phyloP scores from a whole-genome alignment of 169 alveolate genomes.

The Plasmodium chabaudi region DNA sequence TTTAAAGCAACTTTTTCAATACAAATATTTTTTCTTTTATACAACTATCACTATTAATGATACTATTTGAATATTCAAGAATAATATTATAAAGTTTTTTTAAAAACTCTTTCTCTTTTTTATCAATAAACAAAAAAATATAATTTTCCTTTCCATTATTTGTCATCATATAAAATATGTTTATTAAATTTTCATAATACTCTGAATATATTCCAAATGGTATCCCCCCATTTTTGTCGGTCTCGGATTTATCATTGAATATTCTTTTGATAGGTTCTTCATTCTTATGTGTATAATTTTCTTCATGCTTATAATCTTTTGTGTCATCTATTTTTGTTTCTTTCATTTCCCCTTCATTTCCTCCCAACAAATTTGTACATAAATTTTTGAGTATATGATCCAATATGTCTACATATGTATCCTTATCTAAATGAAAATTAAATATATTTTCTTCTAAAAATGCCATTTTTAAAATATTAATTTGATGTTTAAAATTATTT shows the following conservation, averaged over 20 bases:
- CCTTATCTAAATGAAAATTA: conserved; percentile 56
- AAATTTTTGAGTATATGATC: conserved; percentile 30
- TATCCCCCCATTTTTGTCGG: not conserved
- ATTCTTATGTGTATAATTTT: too few relatives aligned
- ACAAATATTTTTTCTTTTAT: conserved; percentile 46
- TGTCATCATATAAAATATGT: conserved; percentile 54
- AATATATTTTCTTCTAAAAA: conserved; percentile 72
- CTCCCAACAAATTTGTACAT: not conserved
- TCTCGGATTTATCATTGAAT: not conserved
- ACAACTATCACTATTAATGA: conserved; percentile 52
- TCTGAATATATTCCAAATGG: not conserved
- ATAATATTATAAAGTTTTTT: conserved; percentile 34
- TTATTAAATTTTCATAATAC: conserved; percentile 41
- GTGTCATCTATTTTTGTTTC: not conserved
- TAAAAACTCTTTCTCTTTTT: conserved; percentile 37
- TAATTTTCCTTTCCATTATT: conserved; percentile 55
- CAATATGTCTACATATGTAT: conserved; percentile 65
- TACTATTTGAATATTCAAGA: conserved; percentile 31
- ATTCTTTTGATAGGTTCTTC: not conserved
- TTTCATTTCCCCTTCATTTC: conserved; percentile 16
- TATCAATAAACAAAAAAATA: conserved; percentile 62
- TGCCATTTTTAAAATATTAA: conserved; percentile 69
- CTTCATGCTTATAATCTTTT: not conserved
- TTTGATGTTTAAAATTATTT: conserved; percentile 49
- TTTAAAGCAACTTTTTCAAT: conserved; percentile 40